phyloP scores from a whole-genome alignment of 495 filamentous ascomycete species.

The Aspergillus avenaceus region DNA sequence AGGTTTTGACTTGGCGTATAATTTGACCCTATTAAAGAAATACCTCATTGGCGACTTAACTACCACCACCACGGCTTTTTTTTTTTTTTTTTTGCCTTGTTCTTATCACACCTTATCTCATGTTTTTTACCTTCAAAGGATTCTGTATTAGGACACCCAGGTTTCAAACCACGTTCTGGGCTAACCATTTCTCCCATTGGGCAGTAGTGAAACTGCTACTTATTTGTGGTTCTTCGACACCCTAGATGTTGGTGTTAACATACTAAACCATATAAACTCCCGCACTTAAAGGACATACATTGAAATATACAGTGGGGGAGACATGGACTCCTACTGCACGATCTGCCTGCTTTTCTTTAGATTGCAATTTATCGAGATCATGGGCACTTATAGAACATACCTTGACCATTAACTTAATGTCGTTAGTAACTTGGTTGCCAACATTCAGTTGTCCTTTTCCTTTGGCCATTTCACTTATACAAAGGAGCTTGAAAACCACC shows the following conservation, averaged over 20 bases:
- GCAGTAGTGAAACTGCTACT: slow-evolving; percentile 70
- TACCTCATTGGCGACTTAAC: slow-evolving; percentile 12
- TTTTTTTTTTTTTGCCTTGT: not conserved
- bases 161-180: slow-evolving; percentile 63
- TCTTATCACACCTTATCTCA: not conserved
- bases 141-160: slow-evolving; percentile 4
- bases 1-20: slow-evolving; percentile 32
- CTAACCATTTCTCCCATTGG: slow-evolving; percentile 84
- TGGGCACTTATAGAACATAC: slow-evolving; percentile 28
- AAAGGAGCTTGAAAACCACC: slow-evolving; percentile 60
- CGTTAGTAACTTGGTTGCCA: slow-evolving; percentile 75
- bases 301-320: slow-evolving; percentile 82
- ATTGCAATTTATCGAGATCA: slow-evolving; percentile 4
- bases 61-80: slow-evolving; percentile 1
- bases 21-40: slow-evolving; percentile 20
- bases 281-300: slow-evolving; percentile 39
- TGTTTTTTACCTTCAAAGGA: not conserved
- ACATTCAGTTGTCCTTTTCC: slow-evolving; percentile 63
- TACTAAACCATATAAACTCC: not conserved
- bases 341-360: slow-evolving; percentile 45
- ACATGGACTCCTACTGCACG: slow-evolving; percentile 79
- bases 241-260: slow-evolving; percentile 40
- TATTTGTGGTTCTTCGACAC: slow-evolving; percentile 73
- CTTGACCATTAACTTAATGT: slow-evolving; percentile 81
- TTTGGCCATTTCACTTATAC: slow-evolving; percentile 56